Conservation (phyloP, 2,329 filamentous ascomycete genomes). For the Aspergillus cejpii region DNA sequence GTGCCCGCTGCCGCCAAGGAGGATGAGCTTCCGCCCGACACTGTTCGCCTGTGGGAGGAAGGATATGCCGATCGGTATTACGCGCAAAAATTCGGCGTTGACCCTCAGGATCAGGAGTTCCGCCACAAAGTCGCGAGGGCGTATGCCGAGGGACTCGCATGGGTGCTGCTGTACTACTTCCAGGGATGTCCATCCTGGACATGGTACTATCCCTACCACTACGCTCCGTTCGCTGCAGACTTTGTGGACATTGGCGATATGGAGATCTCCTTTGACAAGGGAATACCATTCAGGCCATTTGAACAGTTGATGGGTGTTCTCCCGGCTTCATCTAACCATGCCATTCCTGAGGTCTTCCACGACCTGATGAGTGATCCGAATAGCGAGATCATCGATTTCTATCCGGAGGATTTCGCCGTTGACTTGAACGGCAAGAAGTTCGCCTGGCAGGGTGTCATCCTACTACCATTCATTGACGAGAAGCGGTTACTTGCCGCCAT, state of each 20-base stretch:
- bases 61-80: slow-evolving; percentile 96
- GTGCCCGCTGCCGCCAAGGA: slow-evolving; percentile 44
- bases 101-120: slow-evolving; percentile 74
- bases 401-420: slow-evolving; percentile 86
- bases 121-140: slow-evolving; percentile 78
- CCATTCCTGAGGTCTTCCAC: slow-evolving; percentile 82
- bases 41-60: slow-evolving; percentile 86
- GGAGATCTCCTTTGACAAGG: slow-evolving; percentile 74
- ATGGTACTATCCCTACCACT: slow-evolving; percentile 98
- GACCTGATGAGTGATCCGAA: slow-evolving; percentile 80
- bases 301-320: slow-evolving; percentile 98
- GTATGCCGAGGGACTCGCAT: slow-evolving; percentile 92
- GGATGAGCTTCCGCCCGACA: slow-evolving; percentile 66
- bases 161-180: slow-evolving; percentile 96
- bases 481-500: slow-evolving; percentile 75
- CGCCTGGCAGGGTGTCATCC: slow-evolving; percentile 90
- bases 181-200: slow-evolving; percentile 98
- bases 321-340: slow-evolving; percentile 85
- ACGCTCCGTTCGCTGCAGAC: slow-evolving; percentile 93
- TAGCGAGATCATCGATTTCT: slow-evolving; percentile 94
- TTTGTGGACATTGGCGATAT: slow-evolving; percentile 78
- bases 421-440: slow-evolving; percentile 98
- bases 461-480: slow-evolving; percentile 95
- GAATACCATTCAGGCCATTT: slow-evolving; percentile 79
- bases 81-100: slow-evolving; percentile 87